A percentile compares a stretch with the other conserved stretches of the same genome.
Evolutionary conservation across 176 grass and related monocot genomes (phyloP).

Genomic region (Guadua angustifolia): DNA sequence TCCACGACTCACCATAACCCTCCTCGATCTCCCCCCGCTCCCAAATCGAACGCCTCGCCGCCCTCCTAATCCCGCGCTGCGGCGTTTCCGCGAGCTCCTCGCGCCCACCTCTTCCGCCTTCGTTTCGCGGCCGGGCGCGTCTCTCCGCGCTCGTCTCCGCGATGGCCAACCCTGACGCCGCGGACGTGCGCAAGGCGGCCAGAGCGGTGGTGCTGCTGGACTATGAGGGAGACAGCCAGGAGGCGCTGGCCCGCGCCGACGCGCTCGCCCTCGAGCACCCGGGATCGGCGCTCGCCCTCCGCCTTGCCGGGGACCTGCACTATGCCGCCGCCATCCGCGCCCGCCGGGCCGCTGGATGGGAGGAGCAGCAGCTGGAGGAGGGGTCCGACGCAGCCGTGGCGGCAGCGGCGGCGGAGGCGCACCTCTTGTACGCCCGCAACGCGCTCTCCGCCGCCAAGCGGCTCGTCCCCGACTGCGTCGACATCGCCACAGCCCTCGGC

Average conservation of each 20-base stretch:
- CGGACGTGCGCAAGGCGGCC: slow-evolving; percentile 27
- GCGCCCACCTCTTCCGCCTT: neutral
- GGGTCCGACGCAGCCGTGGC: neutral
- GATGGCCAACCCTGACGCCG: neutral
- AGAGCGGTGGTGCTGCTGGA: slow-evolving; percentile 6
- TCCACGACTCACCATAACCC: neutral
- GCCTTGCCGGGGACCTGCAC: slow-evolving; percentile 30
- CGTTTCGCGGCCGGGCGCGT: neutral
- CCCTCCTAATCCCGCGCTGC: neutral
- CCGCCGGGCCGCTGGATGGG: neutral
- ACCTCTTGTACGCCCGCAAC: slow-evolving; percentile 18
- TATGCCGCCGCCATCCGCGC: neutral
- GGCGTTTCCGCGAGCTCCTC: slow-evolving; percentile 12
- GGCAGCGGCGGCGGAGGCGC: neutral
- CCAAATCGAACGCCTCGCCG: neutral
- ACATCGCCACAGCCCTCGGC: slow-evolving; percentile 22
- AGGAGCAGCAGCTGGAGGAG: neutral
- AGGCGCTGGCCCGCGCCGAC: neutral
- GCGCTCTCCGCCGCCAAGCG: neutral
- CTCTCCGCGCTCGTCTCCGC: neutral
- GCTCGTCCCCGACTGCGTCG: slow-evolving; percentile 46
- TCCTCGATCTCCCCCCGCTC: neutral
- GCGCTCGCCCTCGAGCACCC: neutral
- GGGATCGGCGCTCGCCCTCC: neutral
- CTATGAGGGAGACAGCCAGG: neutral